Conservation (phyloP, 1,139 yeast genomes). For the Yamadazyma atmosphaerica region DNA sequence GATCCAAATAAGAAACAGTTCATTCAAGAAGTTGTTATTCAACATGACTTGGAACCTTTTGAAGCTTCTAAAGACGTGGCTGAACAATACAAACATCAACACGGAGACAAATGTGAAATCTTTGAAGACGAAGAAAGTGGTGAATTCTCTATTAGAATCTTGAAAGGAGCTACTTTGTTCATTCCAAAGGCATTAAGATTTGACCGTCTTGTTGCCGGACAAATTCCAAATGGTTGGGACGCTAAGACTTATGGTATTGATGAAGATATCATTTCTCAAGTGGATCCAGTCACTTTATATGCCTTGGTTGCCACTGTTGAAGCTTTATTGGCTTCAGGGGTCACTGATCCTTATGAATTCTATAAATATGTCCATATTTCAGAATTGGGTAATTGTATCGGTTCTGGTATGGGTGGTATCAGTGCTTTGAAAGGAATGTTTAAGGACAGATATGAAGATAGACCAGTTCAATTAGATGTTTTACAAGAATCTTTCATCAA, state of each 20-base stretch:
- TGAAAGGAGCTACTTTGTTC: conserved; percentile 88
- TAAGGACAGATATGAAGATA: conserved; percentile 87
- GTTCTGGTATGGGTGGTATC: conserved; percentile 99
- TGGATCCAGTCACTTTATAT: conserved; percentile 91
- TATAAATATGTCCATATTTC: conserved; percentile 97
- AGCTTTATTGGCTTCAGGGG: conserved; percentile 90
- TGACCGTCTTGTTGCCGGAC: conserved; percentile 97
- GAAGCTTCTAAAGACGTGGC: conserved; percentile 93
- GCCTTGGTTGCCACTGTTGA: conserved; percentile 94
- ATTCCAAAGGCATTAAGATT: conserved; percentile 96
- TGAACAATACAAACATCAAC: conserved; percentile 88
- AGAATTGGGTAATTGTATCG: conserved; percentile 98
- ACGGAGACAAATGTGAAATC: conserved; percentile 90
- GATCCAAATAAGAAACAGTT: conserved; percentile 91
- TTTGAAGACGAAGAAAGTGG: conserved; percentile 88
- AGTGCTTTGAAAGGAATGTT: conserved; percentile 96
- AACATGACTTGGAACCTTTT: conserved; percentile 94
- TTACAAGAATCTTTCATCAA: conserved; percentile 97
- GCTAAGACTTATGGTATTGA: conserved; percentile 93
- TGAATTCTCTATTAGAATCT: conserved; percentile 84
- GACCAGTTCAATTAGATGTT: conserved; percentile 94
- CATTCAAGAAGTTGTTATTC: conserved; percentile 92
- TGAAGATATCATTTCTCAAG: conserved; percentile 90
- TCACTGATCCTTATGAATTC: conserved; percentile 97
- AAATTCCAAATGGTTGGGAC: conserved; percentile 98